Evolutionary conservation across 257 asterid species (phyloP), one percentile per base, ranked within the genome.

Genomic region (Solanum paucissectum): DNA sequence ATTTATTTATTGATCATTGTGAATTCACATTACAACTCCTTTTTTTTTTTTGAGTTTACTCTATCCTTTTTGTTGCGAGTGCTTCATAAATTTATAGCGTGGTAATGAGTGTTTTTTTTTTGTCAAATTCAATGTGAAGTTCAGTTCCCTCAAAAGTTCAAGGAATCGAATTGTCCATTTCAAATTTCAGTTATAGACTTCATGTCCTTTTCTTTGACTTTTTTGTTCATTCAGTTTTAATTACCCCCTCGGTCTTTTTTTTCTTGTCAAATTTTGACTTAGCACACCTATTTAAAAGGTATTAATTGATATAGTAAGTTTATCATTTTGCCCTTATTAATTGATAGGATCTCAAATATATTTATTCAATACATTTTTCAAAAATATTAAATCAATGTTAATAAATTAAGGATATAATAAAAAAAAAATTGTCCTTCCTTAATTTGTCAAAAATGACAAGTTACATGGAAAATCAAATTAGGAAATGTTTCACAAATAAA

Each of bases 1-100:
- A 16, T 46, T 81, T 49, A 79, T 79, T 44, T 14, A 44, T 14
- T 44, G 85, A 79, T 79, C 25, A 29, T 27, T 81, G 11, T 46
- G 85, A 81, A 81, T 81, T 81, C 85, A 81, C 68, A 81, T 81
- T 81, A 16, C 85, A 81, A 29, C 27, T 27, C 16, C 40, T 12
- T 81, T 46, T 46, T 13, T 46, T 0, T 49, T 42, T 14, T 44
- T 40, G 23, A 40, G 60, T 77, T 42, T 14, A 46, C 27, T 81
- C 66, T 77, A 42, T 77, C 64, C 8, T 13, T 77, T 77, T 42
- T 77, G 38, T 25, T 77, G 64, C 4, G 37, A 3, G 25, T 42
- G 25, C 1, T 25, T 42, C n/a, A 12, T 42, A 77, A 77, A 42
- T 42, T 77, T 42, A 21, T 40, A n/a, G 14, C 60, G 7, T 76